Percentiles rank a stretch among this genome's conserved stretches.
phyloP scores from a whole-genome alignment of 768 basidiomycete species.

The Lepiota brunneoincarnata region DNA sequence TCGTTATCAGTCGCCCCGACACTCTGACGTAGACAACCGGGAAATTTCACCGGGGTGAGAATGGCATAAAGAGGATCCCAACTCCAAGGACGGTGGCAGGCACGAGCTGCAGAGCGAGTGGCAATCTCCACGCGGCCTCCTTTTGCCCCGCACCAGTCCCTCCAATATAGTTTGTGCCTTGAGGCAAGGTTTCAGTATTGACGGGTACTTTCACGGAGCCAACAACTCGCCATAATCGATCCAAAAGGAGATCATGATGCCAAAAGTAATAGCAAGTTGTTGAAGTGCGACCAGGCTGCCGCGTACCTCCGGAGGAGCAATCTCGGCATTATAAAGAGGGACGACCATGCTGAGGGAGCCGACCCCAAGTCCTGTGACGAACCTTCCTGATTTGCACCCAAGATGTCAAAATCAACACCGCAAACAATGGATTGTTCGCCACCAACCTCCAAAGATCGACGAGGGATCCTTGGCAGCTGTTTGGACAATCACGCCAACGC shows the following conservation, averaged over 20 bases:
- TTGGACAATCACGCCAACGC: conserved; percentile 74
- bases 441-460: conserved; percentile 62
- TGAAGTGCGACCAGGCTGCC: conserved; percentile 80
- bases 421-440: neutral
- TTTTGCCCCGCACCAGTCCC: conserved; percentile 54
- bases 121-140: conserved; percentile 75
- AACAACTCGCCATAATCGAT: conserved; percentile 41
- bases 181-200: conserved; percentile 43
- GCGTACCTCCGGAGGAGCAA: conserved; percentile 79
- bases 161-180: conserved; percentile 68
- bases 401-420: neutral
- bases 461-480: conserved; percentile 52
- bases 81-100: conserved; percentile 69
- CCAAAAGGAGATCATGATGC: conserved; percentile 67
- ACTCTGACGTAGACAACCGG: neutral
- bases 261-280: conserved; percentile 80
- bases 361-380: conserved; percentile 78
- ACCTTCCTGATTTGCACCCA: conserved; percentile 43
- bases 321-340: conserved; percentile 70
- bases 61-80: conserved; percentile 77
- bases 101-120: conserved; percentile 69
- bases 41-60: conserved; percentile 59
- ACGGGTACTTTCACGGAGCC: neutral
- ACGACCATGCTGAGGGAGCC: conserved; percentile 84
- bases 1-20: neutral